A percentile compares a stretch with the other conserved stretches of the same genome.
Evolutionary conservation across 345 rosid species (phyloP).

Genomic region (Camelina hispida): DNA sequence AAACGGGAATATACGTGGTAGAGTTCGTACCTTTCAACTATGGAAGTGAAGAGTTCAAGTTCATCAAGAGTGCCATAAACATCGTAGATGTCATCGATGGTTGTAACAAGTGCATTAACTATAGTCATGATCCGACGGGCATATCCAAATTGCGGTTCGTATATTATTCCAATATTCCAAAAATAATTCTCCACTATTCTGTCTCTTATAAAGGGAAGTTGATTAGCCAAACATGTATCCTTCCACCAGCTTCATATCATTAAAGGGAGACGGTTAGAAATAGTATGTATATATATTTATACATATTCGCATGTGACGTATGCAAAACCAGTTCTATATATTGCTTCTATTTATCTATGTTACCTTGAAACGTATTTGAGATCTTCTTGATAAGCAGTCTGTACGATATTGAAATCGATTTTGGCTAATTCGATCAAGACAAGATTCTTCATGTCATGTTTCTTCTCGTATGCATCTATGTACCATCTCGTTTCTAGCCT

Average conservation of each 20-base stretch:
- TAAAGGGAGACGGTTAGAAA: not conserved
- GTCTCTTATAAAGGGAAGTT: constrained; percentile 46
- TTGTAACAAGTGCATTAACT: constrained; percentile 8
- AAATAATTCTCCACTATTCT: constrained; percentile 47
- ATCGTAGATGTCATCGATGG: constrained; percentile 51
- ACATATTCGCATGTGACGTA: not conserved
- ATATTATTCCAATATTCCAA: constrained; percentile 40
- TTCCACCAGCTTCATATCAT: constrained; percentile 48
- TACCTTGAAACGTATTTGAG: constrained; percentile 41
- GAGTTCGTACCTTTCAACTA: constrained; percentile 42
- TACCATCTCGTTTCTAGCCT: constrained; percentile 42
- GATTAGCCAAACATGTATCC: constrained; percentile 28
- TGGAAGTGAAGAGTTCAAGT: constrained; percentile 44
- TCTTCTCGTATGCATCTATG: constrained; percentile 39
- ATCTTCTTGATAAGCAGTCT: constrained; percentile 40
- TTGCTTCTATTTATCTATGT: not conserved
- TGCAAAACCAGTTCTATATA: not conserved
- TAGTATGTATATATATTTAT: not conserved
- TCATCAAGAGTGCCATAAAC: constrained; percentile 46
- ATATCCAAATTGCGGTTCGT: constrained; percentile 40
- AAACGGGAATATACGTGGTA: not conserved
- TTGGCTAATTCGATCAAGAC: constrained; percentile 34
- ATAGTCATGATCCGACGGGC: constrained; percentile 40
- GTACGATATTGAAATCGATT: constrained; percentile 44
- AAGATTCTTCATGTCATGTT: constrained; percentile 21